A percentile compares a stretch with the other conserved stretches of the same genome.
Conservation (phyloP, 176 grass and related monocot genomes). For the Ananas comosus region DNA sequence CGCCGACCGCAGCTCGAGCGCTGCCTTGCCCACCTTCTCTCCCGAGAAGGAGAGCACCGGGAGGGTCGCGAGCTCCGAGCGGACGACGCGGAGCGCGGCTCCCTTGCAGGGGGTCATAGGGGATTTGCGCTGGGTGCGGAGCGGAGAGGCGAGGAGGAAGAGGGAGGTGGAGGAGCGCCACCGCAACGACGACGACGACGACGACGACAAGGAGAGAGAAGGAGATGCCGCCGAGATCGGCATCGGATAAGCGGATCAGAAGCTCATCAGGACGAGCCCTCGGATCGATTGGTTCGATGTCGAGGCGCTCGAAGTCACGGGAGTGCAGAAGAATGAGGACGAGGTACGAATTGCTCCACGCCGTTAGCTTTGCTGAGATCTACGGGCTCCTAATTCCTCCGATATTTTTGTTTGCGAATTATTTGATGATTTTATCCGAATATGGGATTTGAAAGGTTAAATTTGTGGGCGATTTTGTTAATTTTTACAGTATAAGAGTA, state of each 20-base stretch:
- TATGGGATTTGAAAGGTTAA: no score
- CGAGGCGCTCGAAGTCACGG: constrained; percentile 71
- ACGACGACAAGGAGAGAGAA: constrained; percentile 15
- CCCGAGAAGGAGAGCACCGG: constrained; percentile 81
- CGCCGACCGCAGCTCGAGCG: constrained; percentile 60
- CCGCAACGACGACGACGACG: constrained; percentile 8
- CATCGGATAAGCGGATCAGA: constrained; percentile 19
- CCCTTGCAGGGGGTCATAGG: constrained; percentile 11
- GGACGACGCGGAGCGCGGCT: constrained; percentile 33
- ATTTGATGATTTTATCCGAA: no score
- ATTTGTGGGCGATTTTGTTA: no score
- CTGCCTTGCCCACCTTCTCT: constrained; percentile 56
- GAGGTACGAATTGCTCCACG: constrained; percentile 23
- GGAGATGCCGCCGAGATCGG: constrained; percentile 15
- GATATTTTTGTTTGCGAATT: neutral
- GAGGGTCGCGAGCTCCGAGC: constrained; percentile 50
- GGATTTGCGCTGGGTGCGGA: constrained; percentile 14
- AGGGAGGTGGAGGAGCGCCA: constrained; percentile 7
- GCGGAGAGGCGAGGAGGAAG: constrained; percentile 23
- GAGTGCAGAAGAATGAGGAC: constrained; percentile 28
- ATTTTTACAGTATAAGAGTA: no score
- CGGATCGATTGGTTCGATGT: constrained; percentile 79
- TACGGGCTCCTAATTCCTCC: neutral
- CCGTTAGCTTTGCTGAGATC: neutral
- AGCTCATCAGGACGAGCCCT: constrained; percentile 53